phyloP scores from a whole-genome alignment of 306 rosid species.

The Quercus variabilis region DNA sequence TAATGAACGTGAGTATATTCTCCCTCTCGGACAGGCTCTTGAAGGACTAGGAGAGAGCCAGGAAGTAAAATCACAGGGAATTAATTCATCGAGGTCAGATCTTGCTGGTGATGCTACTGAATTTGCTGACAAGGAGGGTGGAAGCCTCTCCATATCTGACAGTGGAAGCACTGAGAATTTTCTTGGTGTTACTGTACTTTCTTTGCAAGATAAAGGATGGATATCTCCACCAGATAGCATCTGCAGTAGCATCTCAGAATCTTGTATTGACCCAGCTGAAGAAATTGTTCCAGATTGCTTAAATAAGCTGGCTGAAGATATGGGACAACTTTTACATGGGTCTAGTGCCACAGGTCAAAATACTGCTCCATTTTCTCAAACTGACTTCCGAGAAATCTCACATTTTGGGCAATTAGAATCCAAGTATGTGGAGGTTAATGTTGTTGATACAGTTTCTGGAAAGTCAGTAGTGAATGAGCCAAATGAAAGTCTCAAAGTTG shows the following conservation, averaged over 20 bases:
- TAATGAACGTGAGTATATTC: not conserved
- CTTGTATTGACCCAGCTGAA: constrained; percentile 48
- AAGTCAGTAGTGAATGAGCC: constrained; percentile 36
- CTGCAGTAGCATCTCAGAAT: constrained; percentile 66
- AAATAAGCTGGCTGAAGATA: constrained; percentile 50
- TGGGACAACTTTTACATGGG: constrained; percentile 44
- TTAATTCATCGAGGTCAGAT: constrained; percentile 57
- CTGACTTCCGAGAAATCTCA: constrained; percentile 34
- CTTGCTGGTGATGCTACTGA: constrained; percentile 56
- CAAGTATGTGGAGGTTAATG: constrained; percentile 33
- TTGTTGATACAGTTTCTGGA: constrained; percentile 22
- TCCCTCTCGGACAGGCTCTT: constrained; percentile 67
- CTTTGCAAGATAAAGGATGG: constrained; percentile 82
- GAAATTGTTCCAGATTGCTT: constrained; percentile 63
- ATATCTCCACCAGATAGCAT: constrained; percentile 88
- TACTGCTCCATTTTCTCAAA: constrained; percentile 37
- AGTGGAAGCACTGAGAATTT: constrained; percentile 51
- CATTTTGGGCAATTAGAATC: constrained; percentile 39
- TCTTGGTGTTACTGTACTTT: constrained; percentile 43
- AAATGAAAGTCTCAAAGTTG: constrained; percentile 30
- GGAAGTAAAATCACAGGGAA: constrained; percentile 75
- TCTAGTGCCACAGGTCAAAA: constrained; percentile 26
- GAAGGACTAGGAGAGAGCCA: constrained; percentile 97
- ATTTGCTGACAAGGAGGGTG: constrained; percentile 64
- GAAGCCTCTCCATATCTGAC: constrained; percentile 48